Evolutionary conservation across 192 early-diverging fungal genomes (phyloP).

Genomic region (Paraglomus brasilianum): DNA sequence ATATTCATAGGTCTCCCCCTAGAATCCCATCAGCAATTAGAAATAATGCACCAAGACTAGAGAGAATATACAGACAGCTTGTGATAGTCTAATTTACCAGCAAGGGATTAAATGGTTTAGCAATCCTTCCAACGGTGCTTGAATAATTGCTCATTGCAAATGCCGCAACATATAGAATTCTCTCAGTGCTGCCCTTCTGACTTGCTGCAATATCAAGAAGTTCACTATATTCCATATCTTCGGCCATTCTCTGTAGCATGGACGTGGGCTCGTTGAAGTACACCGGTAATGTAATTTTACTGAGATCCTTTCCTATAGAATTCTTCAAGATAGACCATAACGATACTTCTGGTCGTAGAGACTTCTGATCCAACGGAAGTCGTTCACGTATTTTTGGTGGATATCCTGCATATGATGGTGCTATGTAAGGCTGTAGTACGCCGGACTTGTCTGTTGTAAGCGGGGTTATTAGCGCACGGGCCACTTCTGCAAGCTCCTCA

Average conservation of each 20-base stretch:
- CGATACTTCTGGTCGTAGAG: slow-evolving; percentile 63
- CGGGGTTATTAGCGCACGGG: slow-evolving; percentile 4
- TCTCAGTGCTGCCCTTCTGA: slow-evolving; percentile 53
- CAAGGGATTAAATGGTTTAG: slow-evolving; percentile 89
- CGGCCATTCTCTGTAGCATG: slow-evolving; percentile 84
- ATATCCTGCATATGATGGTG: slow-evolving; percentile 45
- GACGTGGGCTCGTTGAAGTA: slow-evolving; percentile 88
- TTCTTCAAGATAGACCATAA: slow-evolving; percentile 88
- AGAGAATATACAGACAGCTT: too few relatives aligned
- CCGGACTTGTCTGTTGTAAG: not conserved
- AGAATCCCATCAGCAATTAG: not conserved
- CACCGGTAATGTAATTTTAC: slow-evolving; percentile 81
- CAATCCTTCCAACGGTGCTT: slow-evolving; percentile 74
- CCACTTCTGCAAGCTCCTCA: slow-evolving; percentile 19
- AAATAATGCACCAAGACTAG: too few relatives aligned
- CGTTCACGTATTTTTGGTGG: slow-evolving; percentile 41
- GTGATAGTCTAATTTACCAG: too few relatives aligned
- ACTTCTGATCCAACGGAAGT: slow-evolving; percentile 52
- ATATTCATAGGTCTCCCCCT: slow-evolving; percentile 87
- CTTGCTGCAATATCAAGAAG: slow-evolving; percentile 73
- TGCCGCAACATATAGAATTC: slow-evolving; percentile 78
- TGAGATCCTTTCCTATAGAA: slow-evolving; percentile 84
- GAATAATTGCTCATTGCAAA: slow-evolving; percentile 90
- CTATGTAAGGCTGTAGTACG: slow-evolving; percentile 31
- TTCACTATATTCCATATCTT: slow-evolving; percentile 84